These are phyloP conservation scores for Beta vulgaris DNA, from an alignment of 148 eudicot species.

Conservation along the genomic window DNA sequence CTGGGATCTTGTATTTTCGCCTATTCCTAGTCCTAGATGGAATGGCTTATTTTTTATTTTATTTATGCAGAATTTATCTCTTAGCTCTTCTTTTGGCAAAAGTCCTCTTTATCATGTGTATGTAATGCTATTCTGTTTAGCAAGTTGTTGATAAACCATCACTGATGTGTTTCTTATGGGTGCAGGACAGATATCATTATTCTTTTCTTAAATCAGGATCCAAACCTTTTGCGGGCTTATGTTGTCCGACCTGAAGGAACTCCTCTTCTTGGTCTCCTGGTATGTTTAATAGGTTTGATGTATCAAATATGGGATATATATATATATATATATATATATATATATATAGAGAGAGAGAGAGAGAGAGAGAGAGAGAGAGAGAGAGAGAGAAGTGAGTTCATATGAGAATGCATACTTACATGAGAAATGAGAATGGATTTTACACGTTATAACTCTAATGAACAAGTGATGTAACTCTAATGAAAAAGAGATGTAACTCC, in stretches of 20 bases:
- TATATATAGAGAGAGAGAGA: too few species aligned
- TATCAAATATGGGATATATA: background rate
- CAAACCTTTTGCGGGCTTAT: constrained; percentile 79
- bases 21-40: too few species aligned
- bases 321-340: too few species aligned
- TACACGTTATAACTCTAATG: too few species aligned
- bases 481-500: too few species aligned
- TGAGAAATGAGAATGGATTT: too few species aligned
- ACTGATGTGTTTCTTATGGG: constrained; percentile 41
- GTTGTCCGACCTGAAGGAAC: constrained; percentile 72
- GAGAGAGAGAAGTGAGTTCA: too few species aligned
- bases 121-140: background rate
- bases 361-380: too few species aligned
- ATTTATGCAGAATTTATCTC: background rate
- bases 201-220: constrained; percentile 80
- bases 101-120: background rate
- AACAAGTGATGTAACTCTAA: too few species aligned
- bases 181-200: constrained; percentile 99
- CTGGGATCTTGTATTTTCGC: too few species aligned
- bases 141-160: constrained; percentile 7
- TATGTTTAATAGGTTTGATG: constrained; percentile 27
- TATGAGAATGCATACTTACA: too few species aligned
- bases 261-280: constrained; percentile 89
- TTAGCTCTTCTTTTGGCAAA: background rate
- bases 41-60: too few species aligned